phyloP scores from a whole-genome alignment of 176 grass and related monocot genomes.

The Zea mays region DNA sequence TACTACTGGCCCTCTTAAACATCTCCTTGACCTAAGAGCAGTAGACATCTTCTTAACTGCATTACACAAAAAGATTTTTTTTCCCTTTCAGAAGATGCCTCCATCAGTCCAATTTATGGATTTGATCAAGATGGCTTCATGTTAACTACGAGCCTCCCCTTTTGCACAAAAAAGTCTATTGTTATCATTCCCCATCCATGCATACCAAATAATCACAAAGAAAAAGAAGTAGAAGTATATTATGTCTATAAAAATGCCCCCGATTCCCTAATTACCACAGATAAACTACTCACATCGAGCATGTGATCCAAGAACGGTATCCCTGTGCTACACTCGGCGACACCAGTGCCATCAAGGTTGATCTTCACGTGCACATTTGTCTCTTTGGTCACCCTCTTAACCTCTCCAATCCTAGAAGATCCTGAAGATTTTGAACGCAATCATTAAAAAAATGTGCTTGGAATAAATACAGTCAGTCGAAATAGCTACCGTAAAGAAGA shows the following conservation, averaged over 20 bases:
- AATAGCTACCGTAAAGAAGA: background rate
- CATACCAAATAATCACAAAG: background rate
- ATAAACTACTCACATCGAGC: conserved; percentile 66
- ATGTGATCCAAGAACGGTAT: conserved; percentile 97
- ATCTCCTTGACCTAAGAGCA: conserved; percentile 8
- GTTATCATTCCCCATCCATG: background rate
- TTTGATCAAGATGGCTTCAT: background rate
- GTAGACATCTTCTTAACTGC: background rate
- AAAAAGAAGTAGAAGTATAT: background rate
- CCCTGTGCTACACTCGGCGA: conserved; percentile 65
- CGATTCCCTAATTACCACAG: background rate
- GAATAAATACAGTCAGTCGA: background rate
- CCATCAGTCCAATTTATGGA: background rate
- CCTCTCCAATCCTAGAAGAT: conserved; percentile 60
- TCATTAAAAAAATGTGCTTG: background rate
- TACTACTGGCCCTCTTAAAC: background rate
- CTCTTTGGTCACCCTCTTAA: conserved; percentile 84
- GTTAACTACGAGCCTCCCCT: background rate
- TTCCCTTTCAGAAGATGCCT: background rate
- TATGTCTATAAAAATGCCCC: background rate
- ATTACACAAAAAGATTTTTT: background rate
- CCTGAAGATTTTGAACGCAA: conserved; percentile 13
- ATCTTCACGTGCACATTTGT: conserved; percentile 88
- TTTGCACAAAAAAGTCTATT: background rate
- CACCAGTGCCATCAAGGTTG: conserved; percentile 82